phyloP scores from a whole-genome alignment of 208 protist species.

The Leishmania arabica region DNA sequence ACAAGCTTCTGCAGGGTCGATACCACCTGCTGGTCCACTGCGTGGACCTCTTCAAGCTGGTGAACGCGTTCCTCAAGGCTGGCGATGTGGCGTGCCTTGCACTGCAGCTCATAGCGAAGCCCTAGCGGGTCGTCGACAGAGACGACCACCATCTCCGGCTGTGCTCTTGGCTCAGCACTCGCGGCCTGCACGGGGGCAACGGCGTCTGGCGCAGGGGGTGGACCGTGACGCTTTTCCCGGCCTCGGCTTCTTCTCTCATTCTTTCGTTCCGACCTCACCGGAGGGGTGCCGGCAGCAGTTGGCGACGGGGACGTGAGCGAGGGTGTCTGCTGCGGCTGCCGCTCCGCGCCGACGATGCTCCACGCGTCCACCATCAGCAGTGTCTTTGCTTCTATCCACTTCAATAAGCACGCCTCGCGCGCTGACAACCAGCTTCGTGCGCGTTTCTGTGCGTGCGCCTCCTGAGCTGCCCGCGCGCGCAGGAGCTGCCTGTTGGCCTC shows the following conservation, averaged over 20 bases:
- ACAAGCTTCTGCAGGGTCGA: slow-evolving; percentile 33
- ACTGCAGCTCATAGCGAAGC: slow-evolving; percentile 38
- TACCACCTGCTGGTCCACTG: slow-evolving; percentile 35
- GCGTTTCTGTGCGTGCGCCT: background rate
- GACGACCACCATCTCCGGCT: slow-evolving; percentile 24
- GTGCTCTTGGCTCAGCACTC: background rate
- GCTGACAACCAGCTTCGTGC: slow-evolving; percentile 15
- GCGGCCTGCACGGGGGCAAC: background rate
- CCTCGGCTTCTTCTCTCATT: background rate
- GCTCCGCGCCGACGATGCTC: background rate
- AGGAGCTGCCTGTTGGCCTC: background rate
- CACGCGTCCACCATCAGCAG: slow-evolving; percentile 1
- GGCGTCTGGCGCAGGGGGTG: background rate
- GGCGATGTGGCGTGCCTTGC: slow-evolving; percentile 36
- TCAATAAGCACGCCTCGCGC: slow-evolving; percentile 3
- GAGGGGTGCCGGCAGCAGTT: background rate
- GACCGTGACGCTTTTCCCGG: background rate
- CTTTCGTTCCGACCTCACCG: background rate
- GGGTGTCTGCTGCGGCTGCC: background rate
- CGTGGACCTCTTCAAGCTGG: slow-evolving; percentile 30
- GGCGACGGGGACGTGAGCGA: background rate
- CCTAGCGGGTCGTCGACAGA: slow-evolving; percentile 38
- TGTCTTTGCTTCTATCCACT: slow-evolving; percentile 17
- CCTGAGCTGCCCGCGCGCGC: background rate
- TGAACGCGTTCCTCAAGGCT: slow-evolving; percentile 40